Evolutionary conservation across 139 green algal genomes (phyloP), one percentile per base, ranked within the genome.

Genomic region (Volvox reticuliferus): DNA sequence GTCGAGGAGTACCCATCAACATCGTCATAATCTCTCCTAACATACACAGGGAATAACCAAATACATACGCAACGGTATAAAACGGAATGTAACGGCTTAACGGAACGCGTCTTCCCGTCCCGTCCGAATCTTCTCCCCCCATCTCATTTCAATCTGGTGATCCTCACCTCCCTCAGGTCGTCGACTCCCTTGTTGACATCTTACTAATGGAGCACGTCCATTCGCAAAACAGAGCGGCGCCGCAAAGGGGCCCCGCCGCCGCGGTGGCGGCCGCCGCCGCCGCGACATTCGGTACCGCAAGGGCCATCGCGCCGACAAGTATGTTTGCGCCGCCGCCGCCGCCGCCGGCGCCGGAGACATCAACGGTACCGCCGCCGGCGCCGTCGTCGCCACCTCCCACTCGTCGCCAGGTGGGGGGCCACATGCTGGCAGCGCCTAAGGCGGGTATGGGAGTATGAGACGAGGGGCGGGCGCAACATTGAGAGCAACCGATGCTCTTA

Each of bases 121-220:
- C 62, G 62, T 19, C 62, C 62, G 17, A 69, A 24, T 69, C 62
- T 19, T 19, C 62, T 24, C 62, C 62, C 19, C 62, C 62, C 62
- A 24, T 69, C 62, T 19, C 17, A 17, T 19, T 69, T 19, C 62
- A 69, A 17, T 19, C 44, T 9, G 44, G 5, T 55, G 44, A 55
- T 9, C 44, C 44, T 5, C 44, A 55, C 44, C 73, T 33, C 73
- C n/a, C 20, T 33, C 84, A 89, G 84, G 84, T 89, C 65, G 84
- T 89, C 30, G 84, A 89, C 28, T 89, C 84, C 16, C 84, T 89
- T 65, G 84, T 89, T 17, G 84, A 89, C 36, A 68, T 89, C 26
- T 67, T 89, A 24, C 84, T 89, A 14, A 37, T 69, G 24, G 84
- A 89, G 84, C 84, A 89, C 84, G 18, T 13, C 9, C 18, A 12